Evolutionary conservation across 257 asterid species (phyloP).

Genomic region (Solanum neorickii): DNA sequence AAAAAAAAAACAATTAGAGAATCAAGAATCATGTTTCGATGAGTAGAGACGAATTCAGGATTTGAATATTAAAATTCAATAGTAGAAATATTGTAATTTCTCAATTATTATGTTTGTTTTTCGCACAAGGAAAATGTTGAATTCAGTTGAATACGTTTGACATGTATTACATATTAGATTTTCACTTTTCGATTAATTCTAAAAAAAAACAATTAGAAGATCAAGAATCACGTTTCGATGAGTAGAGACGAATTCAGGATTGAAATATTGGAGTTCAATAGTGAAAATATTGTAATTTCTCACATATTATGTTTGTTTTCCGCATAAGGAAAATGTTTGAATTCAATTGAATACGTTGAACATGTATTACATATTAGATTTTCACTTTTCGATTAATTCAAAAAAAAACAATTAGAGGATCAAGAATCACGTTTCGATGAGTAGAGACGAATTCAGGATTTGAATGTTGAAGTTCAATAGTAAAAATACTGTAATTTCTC

Average conservation of each 20-base stretch:
- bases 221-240: neutral
- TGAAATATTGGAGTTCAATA: neutral
- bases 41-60: neutral
- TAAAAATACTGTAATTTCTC: neutral
- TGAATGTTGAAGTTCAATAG: neutral
- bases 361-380: neutral
- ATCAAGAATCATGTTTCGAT: neutral
- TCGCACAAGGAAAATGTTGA: accelerated
- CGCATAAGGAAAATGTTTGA: neutral
- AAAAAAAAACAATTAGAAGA: neutral
- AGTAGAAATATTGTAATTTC: neutral
- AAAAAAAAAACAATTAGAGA: no score
- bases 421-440: neutral
- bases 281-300: neutral
- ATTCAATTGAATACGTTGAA: neutral
- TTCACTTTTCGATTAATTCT: no score
- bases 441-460: neutral
- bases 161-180: neutral
- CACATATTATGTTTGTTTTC: neutral
- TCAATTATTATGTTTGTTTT: neutral
- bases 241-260: neutral
- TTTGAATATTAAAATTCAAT: neutral
- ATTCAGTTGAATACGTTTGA: neutral
- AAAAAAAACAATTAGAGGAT: neutral
- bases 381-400: no score